These are phyloP conservation scores for Boletellus ananas DNA, from an alignment of 768 basidiomycete species.

Conservation along the genomic window DNA sequence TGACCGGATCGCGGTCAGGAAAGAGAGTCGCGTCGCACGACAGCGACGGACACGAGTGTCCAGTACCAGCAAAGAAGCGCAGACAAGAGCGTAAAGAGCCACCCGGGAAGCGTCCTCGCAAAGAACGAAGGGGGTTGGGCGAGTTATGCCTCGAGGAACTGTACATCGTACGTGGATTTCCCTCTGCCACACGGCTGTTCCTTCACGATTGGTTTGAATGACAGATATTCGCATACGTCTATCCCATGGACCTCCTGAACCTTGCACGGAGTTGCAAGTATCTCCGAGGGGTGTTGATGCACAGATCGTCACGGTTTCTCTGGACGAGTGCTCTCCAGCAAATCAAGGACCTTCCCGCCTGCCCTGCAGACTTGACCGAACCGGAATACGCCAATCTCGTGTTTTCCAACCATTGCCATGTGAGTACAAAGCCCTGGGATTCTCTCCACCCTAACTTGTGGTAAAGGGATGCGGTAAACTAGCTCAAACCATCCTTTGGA, in stretches of 20 bases:
- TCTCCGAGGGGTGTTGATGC: slow-evolving; percentile 39
- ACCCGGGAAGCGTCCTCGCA: slow-evolving; percentile 8
- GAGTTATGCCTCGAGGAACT: slow-evolving; percentile 20
- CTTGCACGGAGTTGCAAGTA: slow-evolving; percentile 41
- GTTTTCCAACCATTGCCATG: slow-evolving; percentile 29
- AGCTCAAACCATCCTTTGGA: slow-evolving; percentile 10
- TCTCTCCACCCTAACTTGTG: background rate
- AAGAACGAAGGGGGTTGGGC: slow-evolving; percentile 2
- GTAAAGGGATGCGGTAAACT: slow-evolving; percentile 11
- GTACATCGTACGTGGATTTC: slow-evolving; percentile 12
- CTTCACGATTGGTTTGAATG: background rate
- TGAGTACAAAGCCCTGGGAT: background rate
- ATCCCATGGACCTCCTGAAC: slow-evolving; percentile 32
- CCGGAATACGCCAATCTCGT: slow-evolving; percentile 42
- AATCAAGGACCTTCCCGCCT: slow-evolving; percentile 38
- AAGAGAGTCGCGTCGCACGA: too few species aligned
- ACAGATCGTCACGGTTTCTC: slow-evolving; percentile 25
- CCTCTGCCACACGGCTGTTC: background rate
- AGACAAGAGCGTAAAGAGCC: background rate
- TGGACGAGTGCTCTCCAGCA: slow-evolving; percentile 28
- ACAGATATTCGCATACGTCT: slow-evolving; percentile 40
- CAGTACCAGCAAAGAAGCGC: slow-evolving; percentile 2
- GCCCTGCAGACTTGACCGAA: slow-evolving; percentile 45
- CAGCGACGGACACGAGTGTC: too few species aligned
- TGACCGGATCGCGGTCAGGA: too few species aligned